Evolutionary conservation across 192 early-diverging fungal species (phyloP).

Genomic region (Backusella liffmaniae): DNA sequence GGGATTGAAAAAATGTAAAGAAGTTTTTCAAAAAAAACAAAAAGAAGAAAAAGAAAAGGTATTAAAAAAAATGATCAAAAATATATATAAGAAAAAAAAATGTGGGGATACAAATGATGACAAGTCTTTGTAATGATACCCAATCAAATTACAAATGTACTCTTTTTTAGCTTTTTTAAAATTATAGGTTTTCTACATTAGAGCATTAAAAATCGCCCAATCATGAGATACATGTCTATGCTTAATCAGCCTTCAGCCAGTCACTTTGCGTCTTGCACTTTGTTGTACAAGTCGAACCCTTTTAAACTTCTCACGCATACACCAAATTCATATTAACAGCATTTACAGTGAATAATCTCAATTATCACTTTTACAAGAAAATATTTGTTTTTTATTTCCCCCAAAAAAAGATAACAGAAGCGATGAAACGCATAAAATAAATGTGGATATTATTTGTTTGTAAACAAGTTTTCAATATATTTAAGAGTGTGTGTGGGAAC

Average conservation of each 20-base stretch:
- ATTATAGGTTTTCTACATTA: background rate
- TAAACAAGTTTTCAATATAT: too few relatives aligned
- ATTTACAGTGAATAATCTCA: constrained; percentile 1
- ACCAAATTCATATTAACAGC: background rate
- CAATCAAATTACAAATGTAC: constrained; percentile 1
- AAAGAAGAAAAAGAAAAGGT: background rate
- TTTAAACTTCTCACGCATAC: constrained; percentile 5
- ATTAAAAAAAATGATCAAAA: background rate
- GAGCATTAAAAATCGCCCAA: background rate
- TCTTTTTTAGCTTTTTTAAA: constrained; percentile 6
- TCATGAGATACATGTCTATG: background rate
- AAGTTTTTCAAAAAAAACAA: background rate
- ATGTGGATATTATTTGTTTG: background rate
- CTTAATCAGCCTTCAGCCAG: background rate
- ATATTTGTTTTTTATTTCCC: background rate
- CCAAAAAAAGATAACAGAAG: background rate
- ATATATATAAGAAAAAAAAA: background rate
- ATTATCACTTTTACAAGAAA: background rate
- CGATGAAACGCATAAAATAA: background rate
- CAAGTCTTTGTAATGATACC: background rate
- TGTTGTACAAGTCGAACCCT: background rate
- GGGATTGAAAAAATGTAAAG: constrained; percentile 3
- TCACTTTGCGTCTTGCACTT: background rate
- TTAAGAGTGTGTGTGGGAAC: background rate
- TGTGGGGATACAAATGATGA: background rate